Evolutionary conservation across 305 asterid species (phyloP), one percentile per base, ranked within the genome.

Genomic region (Fraxinus platypoda): DNA sequence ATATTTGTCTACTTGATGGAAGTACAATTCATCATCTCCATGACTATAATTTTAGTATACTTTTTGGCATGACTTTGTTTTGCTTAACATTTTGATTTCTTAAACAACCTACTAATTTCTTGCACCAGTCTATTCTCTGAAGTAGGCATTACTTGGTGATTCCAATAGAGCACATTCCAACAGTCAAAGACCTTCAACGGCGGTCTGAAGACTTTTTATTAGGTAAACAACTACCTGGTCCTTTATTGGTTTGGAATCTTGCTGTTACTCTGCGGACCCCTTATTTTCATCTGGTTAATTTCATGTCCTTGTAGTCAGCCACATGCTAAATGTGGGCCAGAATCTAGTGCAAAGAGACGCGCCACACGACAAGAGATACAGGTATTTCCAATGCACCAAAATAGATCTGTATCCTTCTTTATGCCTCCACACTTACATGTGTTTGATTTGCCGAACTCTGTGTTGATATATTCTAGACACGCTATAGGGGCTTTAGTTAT

Each of bases 101-200:
- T 52, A 52, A 49, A 52, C 23, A 15, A 52, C 35, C 49, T 80
- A 19, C 33, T 66, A 23, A 57, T 62, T 59, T 26, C 46, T 82
- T 75, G 59, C 79, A 77, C 19, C 71, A 59, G 66, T 78, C 52
- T n/a, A 81, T 74, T 41, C 15, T 81, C 72, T 84, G 59, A 35
- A 77, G 38, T 82, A 94, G 95, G 95, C 98, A 93, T 84, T 94
- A 94, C 92, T 89, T 93, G 91, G 97, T 93, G 83, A 90, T 93
- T 88, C 91, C 97, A 79, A 81, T 83, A 84, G 88, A 88, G 84
- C 98, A 94, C 87, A 89, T 93, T 84, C 89, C 97, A 34, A 93
- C 98, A 0, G 97, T 92, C 21, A 89, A 87, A 54, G 87, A 90
- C 83, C 95, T 94, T 71, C 83, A 81, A 80, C 83, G 88, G 86